Evolutionary conservation across 2,329 filamentous ascomycete species (phyloP), one percentile per base, ranked within the genome.

Genomic region (Sphaerostilbella broomeana): DNA sequence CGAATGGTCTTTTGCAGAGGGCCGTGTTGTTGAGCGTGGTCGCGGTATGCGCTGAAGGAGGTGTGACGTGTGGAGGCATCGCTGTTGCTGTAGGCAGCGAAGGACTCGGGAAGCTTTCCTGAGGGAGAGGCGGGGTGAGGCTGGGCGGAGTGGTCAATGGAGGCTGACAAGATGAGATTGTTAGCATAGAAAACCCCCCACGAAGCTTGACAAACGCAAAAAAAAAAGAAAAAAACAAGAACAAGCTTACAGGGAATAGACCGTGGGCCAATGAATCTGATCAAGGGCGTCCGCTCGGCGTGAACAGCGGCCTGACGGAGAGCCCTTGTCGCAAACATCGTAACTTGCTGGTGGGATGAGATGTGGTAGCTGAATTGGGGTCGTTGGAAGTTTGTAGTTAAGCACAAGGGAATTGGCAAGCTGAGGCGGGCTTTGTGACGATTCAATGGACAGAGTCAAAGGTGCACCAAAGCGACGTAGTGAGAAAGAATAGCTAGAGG

Each of bases 11-110:
- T 77, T 62, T 74, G 73, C 43, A 89, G 74, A 12, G 84, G 84
- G 22, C 84, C 84, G 58, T 87, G 83, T 64, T 86, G 83, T 63
- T 84, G 81, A 44, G 81, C 83, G 59, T 82, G 79, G 63, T 85
- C 76, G 57, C 84, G 81, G 72, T 89, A 89, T 54, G 74, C 73
- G 60, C 81, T 83, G 69, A 89, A 89, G 45, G 74, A 77, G 49
- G 72, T 62, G 65, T 77, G 72, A 22, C 66, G 63, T 43, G 60
- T 33, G 17, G 49, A 28, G 12, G 41, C 40, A 37, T 36, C 28
- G 7, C 35, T 28, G 15, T n/a, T 33, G 31, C 52, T 52, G 45
- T 54, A 55, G 51, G 52, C 56, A 47, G 60, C 54, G 52, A 74
- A 76, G 55, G 60, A 61, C 40, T 66, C 53, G 28, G 84, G 84